These are phyloP conservation scores for Ceratobasidium sp. DNA, from an alignment of 1,284 basidiomycete species.

Conservation along the genomic window DNA sequence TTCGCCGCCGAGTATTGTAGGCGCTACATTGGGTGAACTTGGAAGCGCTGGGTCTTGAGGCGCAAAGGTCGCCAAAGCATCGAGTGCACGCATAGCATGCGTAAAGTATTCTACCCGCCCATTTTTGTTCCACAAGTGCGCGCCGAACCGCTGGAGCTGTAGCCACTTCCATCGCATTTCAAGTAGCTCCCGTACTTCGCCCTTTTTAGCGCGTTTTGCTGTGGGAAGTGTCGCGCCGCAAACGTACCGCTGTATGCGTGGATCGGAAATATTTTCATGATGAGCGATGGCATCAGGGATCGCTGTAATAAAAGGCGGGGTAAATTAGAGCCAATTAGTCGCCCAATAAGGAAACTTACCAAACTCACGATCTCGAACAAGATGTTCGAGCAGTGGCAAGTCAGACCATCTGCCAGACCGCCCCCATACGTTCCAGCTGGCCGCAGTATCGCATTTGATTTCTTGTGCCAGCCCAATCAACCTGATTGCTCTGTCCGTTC, in stretches of 20 bases:
- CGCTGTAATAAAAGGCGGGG: not conserved
- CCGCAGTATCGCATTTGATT: slow-evolving; percentile 16
- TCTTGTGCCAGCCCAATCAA: slow-evolving; percentile 8
- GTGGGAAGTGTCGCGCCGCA: slow-evolving; percentile 13
- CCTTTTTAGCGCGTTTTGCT: not conserved
- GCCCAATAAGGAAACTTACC: slow-evolving; percentile 8
- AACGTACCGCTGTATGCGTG: slow-evolving; percentile 32
- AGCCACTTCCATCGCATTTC: slow-evolving; percentile 32
- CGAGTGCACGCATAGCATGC: slow-evolving; percentile 20
- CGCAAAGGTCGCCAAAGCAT: slow-evolving; percentile 16
- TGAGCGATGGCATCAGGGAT: slow-evolving; percentile 14
- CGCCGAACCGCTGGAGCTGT: slow-evolving; percentile 32
- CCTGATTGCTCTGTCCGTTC: slow-evolving; percentile 16
- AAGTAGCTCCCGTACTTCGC: slow-evolving; percentile 11
- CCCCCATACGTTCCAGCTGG: slow-evolving; percentile 13
- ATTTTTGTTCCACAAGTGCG: not conserved
- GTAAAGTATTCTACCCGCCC: slow-evolving; percentile 27
- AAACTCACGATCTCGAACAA: slow-evolving; percentile 14
- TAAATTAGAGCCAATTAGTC: not conserved
- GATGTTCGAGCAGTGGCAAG: slow-evolving; percentile 23
- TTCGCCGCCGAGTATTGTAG: not conserved
- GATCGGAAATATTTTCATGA: slow-evolving; percentile 6
- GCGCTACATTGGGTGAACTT: not conserved
- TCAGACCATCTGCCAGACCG: slow-evolving; percentile 12
- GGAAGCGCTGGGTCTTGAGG: slow-evolving; percentile 6